Conservation (phyloP, 768 basidiomycete species). For the Lactarius trivialis region DNA sequence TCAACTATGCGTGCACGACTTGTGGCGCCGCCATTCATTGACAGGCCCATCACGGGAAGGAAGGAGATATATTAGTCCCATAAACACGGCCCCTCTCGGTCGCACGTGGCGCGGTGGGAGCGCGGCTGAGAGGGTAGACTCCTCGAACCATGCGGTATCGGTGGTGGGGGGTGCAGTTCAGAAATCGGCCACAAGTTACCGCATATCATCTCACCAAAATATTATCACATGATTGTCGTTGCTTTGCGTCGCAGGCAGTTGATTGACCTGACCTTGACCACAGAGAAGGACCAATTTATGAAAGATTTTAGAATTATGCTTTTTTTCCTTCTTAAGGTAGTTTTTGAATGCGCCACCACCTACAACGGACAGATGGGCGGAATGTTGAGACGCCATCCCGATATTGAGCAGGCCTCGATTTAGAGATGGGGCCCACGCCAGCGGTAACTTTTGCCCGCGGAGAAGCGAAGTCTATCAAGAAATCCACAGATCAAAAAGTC, state of each 20-base stretch:
- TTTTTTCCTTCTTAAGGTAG: background rate
- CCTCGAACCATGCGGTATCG: background rate
- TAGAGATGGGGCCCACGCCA: background rate
- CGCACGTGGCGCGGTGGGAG: background rate
- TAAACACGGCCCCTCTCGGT: background rate
- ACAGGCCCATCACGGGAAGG: background rate
- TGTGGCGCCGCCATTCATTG: background rate
- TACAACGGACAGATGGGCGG: background rate
- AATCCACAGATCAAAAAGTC: background rate
- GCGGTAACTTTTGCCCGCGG: background rate
- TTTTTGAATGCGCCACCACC: background rate
- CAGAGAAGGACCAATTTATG: no score
- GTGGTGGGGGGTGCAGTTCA: background rate
- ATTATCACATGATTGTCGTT: background rate
- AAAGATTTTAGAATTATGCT: background rate
- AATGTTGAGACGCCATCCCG: background rate
- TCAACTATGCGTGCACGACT: background rate
- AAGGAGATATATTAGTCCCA: background rate
- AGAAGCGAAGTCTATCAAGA: background rate
- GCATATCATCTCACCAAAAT: background rate
- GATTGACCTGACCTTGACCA: background rate
- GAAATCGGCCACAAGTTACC: background rate
- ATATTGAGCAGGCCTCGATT: background rate
- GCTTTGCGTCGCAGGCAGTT: no score
- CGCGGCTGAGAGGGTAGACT: background rate